Evolutionary conservation across 495 filamentous ascomycete species (phyloP).

Genomic region (Amphirosellinia nigrospora): DNA sequence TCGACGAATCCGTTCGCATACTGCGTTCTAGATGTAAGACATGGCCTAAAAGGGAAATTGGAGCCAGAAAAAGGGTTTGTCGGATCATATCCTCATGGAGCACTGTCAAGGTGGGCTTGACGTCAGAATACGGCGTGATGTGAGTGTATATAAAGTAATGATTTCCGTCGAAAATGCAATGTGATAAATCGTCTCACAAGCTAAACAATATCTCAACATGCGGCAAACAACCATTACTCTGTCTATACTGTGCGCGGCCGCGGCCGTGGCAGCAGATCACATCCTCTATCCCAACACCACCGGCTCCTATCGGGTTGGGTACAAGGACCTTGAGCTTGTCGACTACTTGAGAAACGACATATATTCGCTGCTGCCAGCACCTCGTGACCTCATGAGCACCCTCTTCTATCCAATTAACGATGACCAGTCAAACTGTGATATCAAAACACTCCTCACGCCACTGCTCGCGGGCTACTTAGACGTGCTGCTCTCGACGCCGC

Average conservation of each 20-base stretch:
- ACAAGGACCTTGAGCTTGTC: constrained; percentile 34
- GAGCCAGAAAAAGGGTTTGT: neutral
- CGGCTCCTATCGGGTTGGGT: constrained; percentile 37
- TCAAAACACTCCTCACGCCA: constrained; percentile 19
- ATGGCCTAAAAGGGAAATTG: neutral
- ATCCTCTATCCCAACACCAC: constrained; percentile 22
- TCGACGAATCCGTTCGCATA: neutral
- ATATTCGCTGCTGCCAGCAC: constrained; percentile 30
- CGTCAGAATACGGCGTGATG: neutral
- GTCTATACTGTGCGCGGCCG: constrained; percentile 8
- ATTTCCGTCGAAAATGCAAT: neutral
- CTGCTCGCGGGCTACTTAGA: neutral
- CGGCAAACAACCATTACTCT: constrained; percentile 6
- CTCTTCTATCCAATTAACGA: constrained; percentile 40
- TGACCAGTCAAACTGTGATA: constrained; percentile 25
- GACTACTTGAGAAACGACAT: constrained; percentile 39
- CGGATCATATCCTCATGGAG: neutral
- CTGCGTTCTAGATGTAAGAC: neutral
- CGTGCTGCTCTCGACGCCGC: neutral
- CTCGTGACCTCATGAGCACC: constrained; percentile 42
- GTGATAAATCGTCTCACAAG: neutral
- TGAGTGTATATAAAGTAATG: neutral
- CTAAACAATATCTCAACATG: neutral
- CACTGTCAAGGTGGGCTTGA: neutral
- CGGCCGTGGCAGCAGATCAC: neutral